These are phyloP conservation scores for Citrullus amarus DNA, from an alignment of 306 rosid genomes.

Conservation along the genomic window DNA sequence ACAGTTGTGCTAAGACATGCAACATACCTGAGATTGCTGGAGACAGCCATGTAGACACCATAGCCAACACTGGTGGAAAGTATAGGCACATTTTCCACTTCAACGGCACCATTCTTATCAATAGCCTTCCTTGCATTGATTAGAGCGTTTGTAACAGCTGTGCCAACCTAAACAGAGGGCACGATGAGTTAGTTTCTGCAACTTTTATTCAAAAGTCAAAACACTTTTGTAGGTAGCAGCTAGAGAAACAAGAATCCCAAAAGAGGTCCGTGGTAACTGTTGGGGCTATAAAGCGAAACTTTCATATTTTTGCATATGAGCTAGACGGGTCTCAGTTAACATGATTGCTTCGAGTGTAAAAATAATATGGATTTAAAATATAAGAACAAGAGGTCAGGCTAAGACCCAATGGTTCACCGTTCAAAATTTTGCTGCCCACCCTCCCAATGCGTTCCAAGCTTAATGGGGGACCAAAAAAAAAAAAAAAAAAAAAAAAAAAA, in stretches of 20 bases:
- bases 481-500: neutral
- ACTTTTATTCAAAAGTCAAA: neutral
- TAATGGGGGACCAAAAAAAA: too few species aligned
- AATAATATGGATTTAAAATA: too few species aligned
- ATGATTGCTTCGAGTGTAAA: neutral
- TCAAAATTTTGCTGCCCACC: neutral
- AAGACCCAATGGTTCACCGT: neutral
- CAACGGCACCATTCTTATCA: conserved; percentile 49
- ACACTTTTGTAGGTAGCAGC: neutral
- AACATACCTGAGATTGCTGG: conserved; percentile 81
- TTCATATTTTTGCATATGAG: neutral
- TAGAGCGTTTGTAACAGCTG: conserved; percentile 71
- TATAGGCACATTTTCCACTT: conserved; percentile 75
- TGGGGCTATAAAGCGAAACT: neutral
- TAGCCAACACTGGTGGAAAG: conserved; percentile 77
- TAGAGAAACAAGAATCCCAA: neutral
- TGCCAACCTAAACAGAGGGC: conserved; percentile 53
- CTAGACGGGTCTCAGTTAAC: neutral
- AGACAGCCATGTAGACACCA: conserved; percentile 90
- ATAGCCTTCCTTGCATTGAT: conserved; percentile 70
- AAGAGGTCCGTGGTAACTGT: neutral
- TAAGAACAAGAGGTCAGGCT: neutral
- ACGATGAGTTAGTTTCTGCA: neutral
- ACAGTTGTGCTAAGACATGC: neutral
- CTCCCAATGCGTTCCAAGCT: neutral